Base-by-base conservation (phyloP, 768 basidiomycete genomes). In the Dacryopinax primogenitus region DNA sequence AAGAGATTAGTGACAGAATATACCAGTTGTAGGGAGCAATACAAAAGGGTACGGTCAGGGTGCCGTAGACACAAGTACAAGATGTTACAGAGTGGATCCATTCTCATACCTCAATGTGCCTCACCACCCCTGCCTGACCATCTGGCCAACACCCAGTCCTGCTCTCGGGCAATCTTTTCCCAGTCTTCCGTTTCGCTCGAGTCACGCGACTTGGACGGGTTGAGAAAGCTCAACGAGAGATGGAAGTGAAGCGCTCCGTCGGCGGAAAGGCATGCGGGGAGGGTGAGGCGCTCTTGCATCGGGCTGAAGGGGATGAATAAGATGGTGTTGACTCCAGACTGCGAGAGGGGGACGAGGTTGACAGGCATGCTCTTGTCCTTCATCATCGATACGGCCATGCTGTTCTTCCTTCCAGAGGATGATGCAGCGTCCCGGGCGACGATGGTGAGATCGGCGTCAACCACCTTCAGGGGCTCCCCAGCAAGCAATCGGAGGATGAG, bases 381-480 rank as follows among this genome's bases (percentile, higher is more conserved):
- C 41, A 44, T 44, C 41, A 44, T 44, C 41, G 41, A 44, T 23
- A 44, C 41, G 41, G 41, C 41, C 41, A 44, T 44, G 41, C 41
- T 44, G 41, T 44, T 44, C 41, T 44, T 44, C 41, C 41, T 44
- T 6, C 41, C 41, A 18, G 41, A 44, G 41, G 41, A 44, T 15
- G 41, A 44, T 44, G 41, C 41, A 44, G 41, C 41, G 41, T 44
- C 41, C 18, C 41, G 41, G 18, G 41, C 41, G 18, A 44, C 41
- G 41, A 44, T 44, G 41, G 41, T 44, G 7, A 44, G 41, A 18
- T 44, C 41, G 41, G 41, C 41, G 18, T 44, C 41, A 23, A 44
- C 18, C 18, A 44, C 18, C 18, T 44, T 15, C 6, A 44, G 16
- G 7, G 41, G 41, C 18, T 44, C 41, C 18, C 41, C 41, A 6